phyloP scores from a whole-genome alignment of 1,284 basidiomycete genomes.

The Moesziomyces parantarcticus region DNA sequence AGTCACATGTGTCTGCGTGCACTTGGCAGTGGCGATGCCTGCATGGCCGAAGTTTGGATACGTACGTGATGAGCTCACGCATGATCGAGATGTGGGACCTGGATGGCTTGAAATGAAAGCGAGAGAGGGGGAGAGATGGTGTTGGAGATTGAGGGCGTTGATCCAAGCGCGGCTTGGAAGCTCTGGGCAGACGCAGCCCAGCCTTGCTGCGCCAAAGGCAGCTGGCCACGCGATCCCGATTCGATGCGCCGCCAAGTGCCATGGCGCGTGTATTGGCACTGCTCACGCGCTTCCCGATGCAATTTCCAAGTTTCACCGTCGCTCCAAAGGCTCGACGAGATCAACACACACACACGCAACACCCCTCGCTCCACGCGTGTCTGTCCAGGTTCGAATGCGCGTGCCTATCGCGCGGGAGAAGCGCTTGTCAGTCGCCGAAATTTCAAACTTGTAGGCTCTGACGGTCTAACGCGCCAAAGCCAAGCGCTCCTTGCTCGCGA shows the following conservation, averaged over 20 bases:
- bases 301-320: background rate
- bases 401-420: background rate
- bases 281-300: background rate
- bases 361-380: background rate
- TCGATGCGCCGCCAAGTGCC: background rate
- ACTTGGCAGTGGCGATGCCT: background rate
- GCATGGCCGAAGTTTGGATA: background rate
- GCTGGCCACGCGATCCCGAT: slow-evolving; percentile 4
- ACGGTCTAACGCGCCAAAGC: too few species aligned
- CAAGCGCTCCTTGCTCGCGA: too few species aligned
- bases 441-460: too few species aligned
- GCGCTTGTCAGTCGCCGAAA: too few species aligned
- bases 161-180: slow-evolving; percentile 20
- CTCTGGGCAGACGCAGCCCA: background rate
- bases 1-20: background rate
- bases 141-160: slow-evolving; percentile 11
- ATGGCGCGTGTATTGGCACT: background rate
- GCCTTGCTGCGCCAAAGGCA: background rate
- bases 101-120: background rate
- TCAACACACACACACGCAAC: slow-evolving; percentile 7
- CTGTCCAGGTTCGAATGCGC: too few species aligned
- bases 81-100: slow-evolving; percentile 4
- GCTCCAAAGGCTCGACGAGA: background rate
- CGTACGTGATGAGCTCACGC: slow-evolving; percentile 52
- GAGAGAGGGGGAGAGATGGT: background rate